These are phyloP conservation scores for Curvularia spicifera DNA, from an alignment of 2,329 filamentous ascomycete species.

Conservation along the genomic window DNA sequence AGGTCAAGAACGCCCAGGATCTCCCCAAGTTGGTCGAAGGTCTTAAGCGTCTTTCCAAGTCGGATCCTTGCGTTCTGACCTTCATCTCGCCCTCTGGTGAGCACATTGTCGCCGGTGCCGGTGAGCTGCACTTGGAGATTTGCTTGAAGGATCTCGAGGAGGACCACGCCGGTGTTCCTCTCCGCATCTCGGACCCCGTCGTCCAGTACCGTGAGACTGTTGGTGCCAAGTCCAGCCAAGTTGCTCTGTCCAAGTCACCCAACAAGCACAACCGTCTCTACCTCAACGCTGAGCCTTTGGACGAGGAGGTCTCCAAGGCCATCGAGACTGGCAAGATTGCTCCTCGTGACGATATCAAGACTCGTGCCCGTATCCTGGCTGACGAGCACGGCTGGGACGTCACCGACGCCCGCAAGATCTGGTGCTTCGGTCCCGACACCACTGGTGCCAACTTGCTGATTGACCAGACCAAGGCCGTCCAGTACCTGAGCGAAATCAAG, in stretches of 20 bases:
- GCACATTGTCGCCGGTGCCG: constrained; percentile 98
- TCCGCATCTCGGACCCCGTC: constrained; percentile 97
- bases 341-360: constrained; percentile 98
- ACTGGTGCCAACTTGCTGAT: constrained; percentile 97
- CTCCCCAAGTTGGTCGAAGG: constrained; percentile 99
- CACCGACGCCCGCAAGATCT: constrained; percentile 99
- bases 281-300: constrained; percentile 87
- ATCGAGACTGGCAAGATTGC: constrained; percentile 92
- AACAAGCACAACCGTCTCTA: constrained; percentile 99
- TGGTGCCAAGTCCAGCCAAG: constrained; percentile 82
- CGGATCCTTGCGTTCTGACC: constrained; percentile 96
- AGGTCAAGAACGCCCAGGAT: constrained; percentile 99
- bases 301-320: constrained; percentile 86
- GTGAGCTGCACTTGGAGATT: constrained; percentile 99
- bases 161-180: constrained; percentile 97
- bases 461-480: constrained; percentile 99
- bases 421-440: constrained; percentile 99
- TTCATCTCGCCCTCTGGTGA: constrained; percentile 90
- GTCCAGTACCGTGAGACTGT: constrained; percentile 99
- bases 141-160: constrained; percentile 99
- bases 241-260: constrained; percentile 97
- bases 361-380: constrained; percentile 91
- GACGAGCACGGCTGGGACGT: constrained; percentile 99
- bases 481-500: constrained; percentile 99
- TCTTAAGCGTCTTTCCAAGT: constrained; percentile 99